Conservation (phyloP, 768 basidiomycete species). For the Scleroderma citrinum region DNA sequence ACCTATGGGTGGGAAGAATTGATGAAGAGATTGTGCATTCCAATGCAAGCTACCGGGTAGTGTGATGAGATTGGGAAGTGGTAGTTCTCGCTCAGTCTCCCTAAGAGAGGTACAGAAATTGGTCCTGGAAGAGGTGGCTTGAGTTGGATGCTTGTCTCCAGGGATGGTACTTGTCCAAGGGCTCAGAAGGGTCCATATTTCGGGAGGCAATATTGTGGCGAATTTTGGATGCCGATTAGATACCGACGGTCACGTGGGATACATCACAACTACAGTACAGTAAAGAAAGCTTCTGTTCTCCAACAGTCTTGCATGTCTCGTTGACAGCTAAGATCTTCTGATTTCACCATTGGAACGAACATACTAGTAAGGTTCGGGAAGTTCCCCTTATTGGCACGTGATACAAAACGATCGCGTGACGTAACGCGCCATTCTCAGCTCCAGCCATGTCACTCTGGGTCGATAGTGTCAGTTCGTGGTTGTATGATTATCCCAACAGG, state of each 20-base stretch:
- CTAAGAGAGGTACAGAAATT: too few relatives aligned
- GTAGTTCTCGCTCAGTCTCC: not conserved
- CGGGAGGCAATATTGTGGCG: not conserved
- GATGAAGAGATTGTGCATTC: not conserved
- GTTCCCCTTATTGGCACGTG: not conserved
- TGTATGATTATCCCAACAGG: not conserved
- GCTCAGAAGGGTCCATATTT: not conserved
- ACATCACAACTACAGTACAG: too few relatives aligned
- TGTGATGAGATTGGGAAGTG: not conserved
- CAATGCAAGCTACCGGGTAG: not conserved
- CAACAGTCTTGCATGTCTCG: too few relatives aligned
- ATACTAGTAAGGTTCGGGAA: too few relatives aligned
- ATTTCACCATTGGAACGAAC: too few relatives aligned
- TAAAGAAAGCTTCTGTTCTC: too few relatives aligned
- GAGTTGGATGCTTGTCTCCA: too few relatives aligned
- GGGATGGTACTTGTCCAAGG: too few relatives aligned
- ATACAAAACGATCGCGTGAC: not conserved
- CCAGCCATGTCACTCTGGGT: slow-evolving; percentile 62
- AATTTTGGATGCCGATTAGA: not conserved
- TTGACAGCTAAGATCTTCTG: too few relatives aligned
- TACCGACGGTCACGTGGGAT: not conserved
- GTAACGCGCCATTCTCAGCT: not conserved
- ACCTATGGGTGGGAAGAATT: not conserved
- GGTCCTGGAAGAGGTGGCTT: too few relatives aligned
- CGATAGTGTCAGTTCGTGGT: slow-evolving; percentile 34